Evolutionary conservation across 208 protist species (phyloP).

Genomic region (Acanthamoeba sp.): DNA sequence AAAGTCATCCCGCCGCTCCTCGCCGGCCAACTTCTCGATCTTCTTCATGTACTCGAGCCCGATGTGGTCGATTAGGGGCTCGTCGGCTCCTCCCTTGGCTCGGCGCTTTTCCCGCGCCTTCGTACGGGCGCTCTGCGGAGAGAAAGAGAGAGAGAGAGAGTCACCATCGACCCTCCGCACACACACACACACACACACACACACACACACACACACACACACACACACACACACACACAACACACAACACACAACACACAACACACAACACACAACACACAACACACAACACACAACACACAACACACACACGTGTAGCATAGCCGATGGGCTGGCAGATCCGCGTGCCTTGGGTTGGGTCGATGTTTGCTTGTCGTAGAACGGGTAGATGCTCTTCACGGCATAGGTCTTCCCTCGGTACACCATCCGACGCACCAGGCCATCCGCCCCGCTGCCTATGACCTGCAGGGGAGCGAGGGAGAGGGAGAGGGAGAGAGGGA

Average conservation of each 20-base stretch:
- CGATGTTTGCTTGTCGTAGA: constrained; percentile 33
- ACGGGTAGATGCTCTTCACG: constrained; percentile 46
- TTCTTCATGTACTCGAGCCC: constrained; percentile 67
- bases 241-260: too few relatives aligned
- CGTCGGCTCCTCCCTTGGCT: neutral
- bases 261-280: too few relatives aligned
- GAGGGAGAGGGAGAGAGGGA: too few relatives aligned
- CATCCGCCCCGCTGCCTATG: constrained; percentile 13
- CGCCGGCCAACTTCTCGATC: constrained; percentile 34
- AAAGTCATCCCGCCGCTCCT: constrained; percentile 23
- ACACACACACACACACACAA: too few relatives aligned
- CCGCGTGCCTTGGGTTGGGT: neutral
- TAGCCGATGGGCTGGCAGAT: too few relatives aligned
- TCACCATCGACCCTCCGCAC: too few relatives aligned
- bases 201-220: too few relatives aligned
- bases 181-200: too few relatives aligned
- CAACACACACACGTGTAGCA: too few relatives aligned
- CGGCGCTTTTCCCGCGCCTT: neutral
- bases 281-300: too few relatives aligned
- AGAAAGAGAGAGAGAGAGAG: neutral
- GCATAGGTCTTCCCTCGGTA: constrained; percentile 32
- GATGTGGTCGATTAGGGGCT: neutral
- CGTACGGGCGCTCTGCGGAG: neutral
- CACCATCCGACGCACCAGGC: constrained; percentile 25
- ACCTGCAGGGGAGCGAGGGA: neutral